phyloP scores from a whole-genome alignment of 2,329 filamentous ascomycete species.

The Verticillium klebahnii region DNA sequence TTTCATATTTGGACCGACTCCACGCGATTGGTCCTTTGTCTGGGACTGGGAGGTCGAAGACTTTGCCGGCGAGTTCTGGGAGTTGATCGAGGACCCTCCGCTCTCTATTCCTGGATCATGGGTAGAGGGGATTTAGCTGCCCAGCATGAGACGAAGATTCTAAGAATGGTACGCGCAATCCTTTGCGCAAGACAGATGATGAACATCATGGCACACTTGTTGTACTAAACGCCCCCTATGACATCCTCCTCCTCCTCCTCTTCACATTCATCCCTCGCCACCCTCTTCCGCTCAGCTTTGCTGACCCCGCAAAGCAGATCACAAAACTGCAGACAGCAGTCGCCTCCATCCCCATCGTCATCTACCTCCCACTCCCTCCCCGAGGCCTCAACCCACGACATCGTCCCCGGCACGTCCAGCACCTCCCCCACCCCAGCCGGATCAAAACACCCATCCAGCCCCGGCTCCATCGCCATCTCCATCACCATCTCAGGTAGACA shows the following conservation, averaged over 20 bases:
- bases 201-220: too few species aligned
- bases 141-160: too few species aligned
- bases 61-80: too few species aligned
- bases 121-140: too few species aligned
- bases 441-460: background rate
- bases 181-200: too few species aligned
- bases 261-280: background rate
- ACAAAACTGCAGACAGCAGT: conserved; percentile 5
- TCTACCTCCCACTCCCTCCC: background rate
- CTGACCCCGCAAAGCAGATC: background rate
- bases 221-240: background rate
- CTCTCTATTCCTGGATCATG: too few species aligned
- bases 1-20: too few species aligned
- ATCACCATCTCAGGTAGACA: background rate
- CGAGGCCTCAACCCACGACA: background rate
- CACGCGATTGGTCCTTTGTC: too few species aligned
- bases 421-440: background rate
- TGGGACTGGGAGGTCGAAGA: too few species aligned
- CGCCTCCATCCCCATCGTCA: background rate
- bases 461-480: background rate
- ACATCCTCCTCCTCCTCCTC: background rate
- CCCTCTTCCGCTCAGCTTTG: background rate
- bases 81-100: too few species aligned
- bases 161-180: too few species aligned
- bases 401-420: background rate